Conservation (phyloP, 306 rosid genomes). For the Casuarina cunninghamiana region DNA sequence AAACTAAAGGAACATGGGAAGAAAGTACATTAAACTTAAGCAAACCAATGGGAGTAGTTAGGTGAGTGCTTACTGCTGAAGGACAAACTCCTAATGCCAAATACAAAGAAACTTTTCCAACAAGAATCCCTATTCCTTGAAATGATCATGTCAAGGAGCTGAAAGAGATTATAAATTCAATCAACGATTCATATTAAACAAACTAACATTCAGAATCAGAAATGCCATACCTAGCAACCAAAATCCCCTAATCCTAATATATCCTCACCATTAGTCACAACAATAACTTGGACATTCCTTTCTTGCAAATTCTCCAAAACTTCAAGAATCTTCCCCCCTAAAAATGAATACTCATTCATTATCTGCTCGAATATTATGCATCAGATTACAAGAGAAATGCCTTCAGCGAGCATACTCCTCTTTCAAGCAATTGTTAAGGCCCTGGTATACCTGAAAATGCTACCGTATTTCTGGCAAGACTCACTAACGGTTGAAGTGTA, state of each 20-base stretch:
- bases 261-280: conserved; percentile 96
- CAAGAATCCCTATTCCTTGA: conserved; percentile 99
- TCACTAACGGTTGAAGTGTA: conserved; percentile 96
- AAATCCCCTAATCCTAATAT: conserved; percentile 97
- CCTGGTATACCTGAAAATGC: conserved; percentile 88
- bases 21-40: background rate
- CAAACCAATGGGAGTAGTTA: conserved; percentile 5
- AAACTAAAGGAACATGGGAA: background rate
- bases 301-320: conserved; percentile 93
- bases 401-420: conserved; percentile 58
- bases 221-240: conserved; percentile 74
- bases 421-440: conserved; percentile 86
- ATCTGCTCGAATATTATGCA: conserved; percentile 23
- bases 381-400: background rate
- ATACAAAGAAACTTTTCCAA: conserved; percentile 92
- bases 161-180: conserved; percentile 4
- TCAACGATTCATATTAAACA: conserved; percentile 1
- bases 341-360: conserved; percentile 30
- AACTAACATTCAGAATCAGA: conserved; percentile 7
- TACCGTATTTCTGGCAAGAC: conserved; percentile 95
- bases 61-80: conserved; percentile 66
- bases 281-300: conserved; percentile 84
- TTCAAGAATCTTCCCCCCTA: conserved; percentile 93
- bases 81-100: conserved; percentile 94
- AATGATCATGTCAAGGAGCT: conserved; percentile 5